phyloP scores from a whole-genome alignment of 768 basidiomycete genomes.

The Lentinula guzmanii region DNA sequence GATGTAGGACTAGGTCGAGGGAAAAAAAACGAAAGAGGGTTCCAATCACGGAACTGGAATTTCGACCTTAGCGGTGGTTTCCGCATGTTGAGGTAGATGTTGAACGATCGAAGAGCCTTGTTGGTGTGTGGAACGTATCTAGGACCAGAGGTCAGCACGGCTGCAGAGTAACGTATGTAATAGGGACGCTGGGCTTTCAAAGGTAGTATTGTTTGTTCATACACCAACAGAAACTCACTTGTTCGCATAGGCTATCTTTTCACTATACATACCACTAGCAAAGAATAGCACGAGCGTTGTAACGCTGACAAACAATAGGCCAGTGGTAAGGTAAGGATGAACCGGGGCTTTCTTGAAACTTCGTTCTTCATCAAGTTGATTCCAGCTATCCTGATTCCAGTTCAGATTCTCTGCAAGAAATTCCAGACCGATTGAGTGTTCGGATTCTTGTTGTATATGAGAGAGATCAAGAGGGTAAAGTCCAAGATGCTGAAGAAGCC shows the following conservation, averaged over 20 bases:
- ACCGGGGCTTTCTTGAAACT: slow-evolving; percentile 30
- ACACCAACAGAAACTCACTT: slow-evolving; percentile 48
- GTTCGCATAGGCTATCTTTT: slow-evolving; percentile 96
- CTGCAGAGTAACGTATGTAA: background rate
- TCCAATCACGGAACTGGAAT: slow-evolving; percentile 31
- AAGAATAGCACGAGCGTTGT: slow-evolving; percentile 94
- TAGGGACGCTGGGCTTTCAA: background rate
- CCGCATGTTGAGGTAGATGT: slow-evolving; percentile 96
- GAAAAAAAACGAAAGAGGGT: slow-evolving; percentile 56
- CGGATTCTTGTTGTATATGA: background rate
- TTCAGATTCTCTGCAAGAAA: background rate
- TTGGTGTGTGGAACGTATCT: slow-evolving; percentile 98
- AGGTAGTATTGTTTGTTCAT: background rate
- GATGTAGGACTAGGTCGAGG: slow-evolving; percentile 26
- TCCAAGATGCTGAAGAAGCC: slow-evolving; percentile 39
- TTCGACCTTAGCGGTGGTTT: slow-evolving; percentile 66
- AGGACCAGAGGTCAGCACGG: slow-evolving; percentile 9
- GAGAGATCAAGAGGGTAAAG: slow-evolving; percentile 32
- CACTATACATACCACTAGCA: slow-evolving; percentile 92
- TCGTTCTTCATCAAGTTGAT: background rate
- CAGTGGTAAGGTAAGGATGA: slow-evolving; percentile 73
- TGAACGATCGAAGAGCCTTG: slow-evolving; percentile 83
- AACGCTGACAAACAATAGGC: slow-evolving; percentile 79
- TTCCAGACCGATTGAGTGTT: background rate
- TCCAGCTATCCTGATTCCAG: background rate